Conservation (phyloP, 306 rosid genomes). For the Gastrolobium bilobum region DNA sequence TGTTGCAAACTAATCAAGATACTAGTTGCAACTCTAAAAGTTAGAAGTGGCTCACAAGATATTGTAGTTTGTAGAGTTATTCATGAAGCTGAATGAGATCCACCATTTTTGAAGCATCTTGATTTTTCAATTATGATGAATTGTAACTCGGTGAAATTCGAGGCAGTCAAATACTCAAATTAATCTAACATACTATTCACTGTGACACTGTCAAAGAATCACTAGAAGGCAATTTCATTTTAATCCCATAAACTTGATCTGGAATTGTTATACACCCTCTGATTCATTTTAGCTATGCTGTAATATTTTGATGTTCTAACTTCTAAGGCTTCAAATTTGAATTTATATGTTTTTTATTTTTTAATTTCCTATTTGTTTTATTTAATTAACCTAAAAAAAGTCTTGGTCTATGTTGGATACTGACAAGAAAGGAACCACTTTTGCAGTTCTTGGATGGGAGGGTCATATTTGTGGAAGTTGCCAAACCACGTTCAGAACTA, state of each 20-base stretch:
- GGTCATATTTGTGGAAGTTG: constrained; percentile 94
- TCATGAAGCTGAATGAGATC: constrained; percentile 16
- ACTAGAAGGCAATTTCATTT: not conserved
- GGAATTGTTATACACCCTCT: constrained; percentile 4
- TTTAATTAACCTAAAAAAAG: not conserved
- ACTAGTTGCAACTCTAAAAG: constrained; percentile 9
- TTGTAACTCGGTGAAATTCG: constrained; percentile 5
- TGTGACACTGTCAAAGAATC: constrained; percentile 3
- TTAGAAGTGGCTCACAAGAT: constrained; percentile 2
- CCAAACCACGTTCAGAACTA: constrained; percentile 77
- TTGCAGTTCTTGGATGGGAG: constrained; percentile 92
- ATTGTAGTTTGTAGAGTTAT: not conserved
- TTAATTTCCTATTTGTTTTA: not conserved
- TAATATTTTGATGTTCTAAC: not conserved
- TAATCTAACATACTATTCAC: not conserved
- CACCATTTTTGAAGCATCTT: constrained; percentile 1
- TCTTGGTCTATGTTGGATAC: constrained; percentile 34
- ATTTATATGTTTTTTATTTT: not conserved
- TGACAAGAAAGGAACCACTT: constrained; percentile 39
- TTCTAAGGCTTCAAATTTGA: not conserved
- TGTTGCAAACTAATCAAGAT: constrained; percentile 20
- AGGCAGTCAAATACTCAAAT: not conserved
- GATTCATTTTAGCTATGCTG: not conserved
- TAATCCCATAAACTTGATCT: not conserved
- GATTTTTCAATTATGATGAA: constrained; percentile 1